These are phyloP conservation scores for Ganoderma meredithae DNA, from an alignment of 1,284 basidiomycete species.

Conservation along the genomic window DNA sequence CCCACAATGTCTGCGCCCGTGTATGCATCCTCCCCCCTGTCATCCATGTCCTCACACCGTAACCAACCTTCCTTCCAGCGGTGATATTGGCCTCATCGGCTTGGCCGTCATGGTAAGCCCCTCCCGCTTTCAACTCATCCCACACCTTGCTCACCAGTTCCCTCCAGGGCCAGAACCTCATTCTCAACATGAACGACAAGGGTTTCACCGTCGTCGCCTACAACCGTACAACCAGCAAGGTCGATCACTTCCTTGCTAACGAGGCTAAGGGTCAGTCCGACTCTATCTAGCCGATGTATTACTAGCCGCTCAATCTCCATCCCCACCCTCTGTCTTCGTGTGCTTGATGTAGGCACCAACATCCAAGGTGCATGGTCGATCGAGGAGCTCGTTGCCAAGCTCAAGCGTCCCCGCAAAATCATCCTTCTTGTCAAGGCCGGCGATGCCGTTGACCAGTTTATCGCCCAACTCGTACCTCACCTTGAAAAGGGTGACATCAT, in stretches of 20 bases:
- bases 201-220: constrained; percentile 97
- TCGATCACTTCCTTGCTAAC: constrained; percentile 94
- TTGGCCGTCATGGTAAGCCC: constrained; percentile 92
- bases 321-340: constrained; percentile 9
- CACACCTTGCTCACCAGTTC: constrained; percentile 27
- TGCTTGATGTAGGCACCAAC: constrained; percentile 77
- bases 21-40: constrained; percentile 42
- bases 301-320: constrained; percentile 21
- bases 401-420: constrained; percentile 89
- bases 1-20: constrained; percentile 52
- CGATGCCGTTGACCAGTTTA: constrained; percentile 81
- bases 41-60: constrained; percentile 14
- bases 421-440: constrained; percentile 96
- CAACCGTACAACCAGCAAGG: constrained; percentile 98
- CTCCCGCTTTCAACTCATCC: constrained; percentile 28
- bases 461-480: constrained; percentile 72
- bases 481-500: constrained; percentile 90
- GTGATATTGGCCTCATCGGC: constrained; percentile 94
- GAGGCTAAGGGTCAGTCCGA: constrained; percentile 90
- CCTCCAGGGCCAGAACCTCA: constrained; percentile 90
- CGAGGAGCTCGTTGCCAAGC: constrained; percentile 85
- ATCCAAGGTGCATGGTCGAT: constrained; percentile 95
- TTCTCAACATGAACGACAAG: constrained; percentile 99
- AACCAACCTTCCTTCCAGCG: constrained; percentile 53
- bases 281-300: constrained; percentile 35